Base-by-base conservation (phyloP, 2,329 filamentous ascomycete genomes). In the Phyllosticta paracitricarpa region DNA sequence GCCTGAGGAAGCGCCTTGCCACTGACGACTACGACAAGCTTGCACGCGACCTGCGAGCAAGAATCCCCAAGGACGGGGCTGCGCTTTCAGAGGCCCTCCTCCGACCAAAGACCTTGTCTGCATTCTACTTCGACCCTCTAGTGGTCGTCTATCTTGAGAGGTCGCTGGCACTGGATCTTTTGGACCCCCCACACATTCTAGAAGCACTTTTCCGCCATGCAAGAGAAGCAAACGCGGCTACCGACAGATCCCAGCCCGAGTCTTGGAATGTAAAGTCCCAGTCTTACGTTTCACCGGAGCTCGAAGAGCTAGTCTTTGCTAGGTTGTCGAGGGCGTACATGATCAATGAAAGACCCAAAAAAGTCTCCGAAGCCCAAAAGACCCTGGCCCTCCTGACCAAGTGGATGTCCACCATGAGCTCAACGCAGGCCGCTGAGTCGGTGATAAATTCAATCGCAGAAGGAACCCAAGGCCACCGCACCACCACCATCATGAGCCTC, bases 401-500 rank as follows among this genome's bases (percentile, higher is more conserved):
- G 65, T 75, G 73, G 73, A 75, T 75, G 72, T 69, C 72, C 28
- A 68, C 71, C 7, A 69, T 74, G 70, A 70, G 73, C n/a, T 70
- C 71, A 8, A 71, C 72, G 57, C 72, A 74, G 55, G 73, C 72
- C 9, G 73, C 68, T 63, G 71, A 75, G 51, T 71, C 71, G 10
- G 72, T 75, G 68, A 69, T 75, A 28, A 70, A 76, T 51, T 73
- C 72, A 48, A 73, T 76, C 67, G 63, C 17, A 71, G 77, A 72
- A 9, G 71, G 72, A 25, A 69, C 71, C 78, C 81, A 51, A 73
- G 79, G 58, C 78, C 81, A 48, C 75, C 81, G 58, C 72, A 79
- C 48, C 70, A 79, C 85, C 33, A 84, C 87, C 57, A 81, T 85
- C 76, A 83, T 81, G 54, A 78, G 84, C 0, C 81, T 89, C 63